Conservation (phyloP, 1,284 basidiomycete species). For the Fomitopsis schrenkii region DNA sequence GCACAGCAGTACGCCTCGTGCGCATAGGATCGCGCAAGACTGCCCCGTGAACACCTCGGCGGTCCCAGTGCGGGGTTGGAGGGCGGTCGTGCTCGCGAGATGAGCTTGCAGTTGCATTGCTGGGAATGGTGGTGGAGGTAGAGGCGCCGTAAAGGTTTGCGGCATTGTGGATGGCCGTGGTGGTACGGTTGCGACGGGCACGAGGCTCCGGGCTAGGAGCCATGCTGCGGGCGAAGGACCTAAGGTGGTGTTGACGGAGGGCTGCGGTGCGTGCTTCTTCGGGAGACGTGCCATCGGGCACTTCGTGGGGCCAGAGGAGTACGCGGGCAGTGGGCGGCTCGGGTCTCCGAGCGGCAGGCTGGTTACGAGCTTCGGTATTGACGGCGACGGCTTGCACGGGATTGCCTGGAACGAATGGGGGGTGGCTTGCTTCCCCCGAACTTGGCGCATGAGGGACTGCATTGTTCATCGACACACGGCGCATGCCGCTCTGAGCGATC, state of each 20-base stretch:
- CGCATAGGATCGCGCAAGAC: no score
- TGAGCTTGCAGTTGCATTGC: no score
- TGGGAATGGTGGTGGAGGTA: no score
- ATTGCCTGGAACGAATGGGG: neutral
- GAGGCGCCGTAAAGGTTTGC: no score
- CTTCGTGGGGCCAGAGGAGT: neutral
- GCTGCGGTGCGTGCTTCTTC: neutral
- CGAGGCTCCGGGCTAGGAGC: neutral
- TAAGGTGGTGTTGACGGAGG: neutral
- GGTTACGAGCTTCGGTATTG: neutral
- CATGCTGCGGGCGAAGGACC: neutral
- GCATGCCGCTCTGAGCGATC: neutral
- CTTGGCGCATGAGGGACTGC: neutral
- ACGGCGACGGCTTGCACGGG: neutral
- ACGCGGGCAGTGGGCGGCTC: no score
- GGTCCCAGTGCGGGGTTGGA: no score
- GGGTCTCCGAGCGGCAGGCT: no score
- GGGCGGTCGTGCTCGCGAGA: no score
- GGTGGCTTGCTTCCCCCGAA: neutral
- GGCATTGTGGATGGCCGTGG: no score
- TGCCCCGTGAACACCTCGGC: no score
- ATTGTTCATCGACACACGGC: neutral
- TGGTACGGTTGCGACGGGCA: neutral
- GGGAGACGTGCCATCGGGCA: neutral
- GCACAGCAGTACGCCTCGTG: no score